Percentiles rank a stretch among this genome's conserved stretches.
Evolutionary conservation across 768 basidiomycete genomes (phyloP).

Genomic region (Auricularia sp.): DNA sequence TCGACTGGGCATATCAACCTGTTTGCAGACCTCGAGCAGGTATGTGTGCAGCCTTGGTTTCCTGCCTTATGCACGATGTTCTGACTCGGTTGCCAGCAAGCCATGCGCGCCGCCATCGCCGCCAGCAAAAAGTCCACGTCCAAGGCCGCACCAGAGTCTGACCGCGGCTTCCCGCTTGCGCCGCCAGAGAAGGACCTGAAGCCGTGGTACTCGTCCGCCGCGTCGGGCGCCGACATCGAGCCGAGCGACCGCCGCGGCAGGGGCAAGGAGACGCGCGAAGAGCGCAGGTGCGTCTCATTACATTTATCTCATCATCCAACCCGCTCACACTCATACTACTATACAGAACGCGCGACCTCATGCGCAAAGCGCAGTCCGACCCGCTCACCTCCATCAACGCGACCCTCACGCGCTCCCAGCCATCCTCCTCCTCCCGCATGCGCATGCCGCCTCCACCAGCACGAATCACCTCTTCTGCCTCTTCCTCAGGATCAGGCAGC

Average conservation of each 20-base stretch:
- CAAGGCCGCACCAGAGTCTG: conserved; percentile 25
- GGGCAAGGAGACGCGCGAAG: conserved; percentile 16
- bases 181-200: conserved; percentile 68
- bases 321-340: conserved; percentile 12
- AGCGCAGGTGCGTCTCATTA: conserved; percentile 13
- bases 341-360: conserved; percentile 49
- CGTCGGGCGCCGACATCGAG: conserved; percentile 6
- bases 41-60: too few species aligned
- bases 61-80: too few species aligned
- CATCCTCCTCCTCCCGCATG: conserved; percentile 14
- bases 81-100: conserved; percentile 22
- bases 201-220: conserved; percentile 54
- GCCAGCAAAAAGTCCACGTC: conserved; percentile 36
- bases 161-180: conserved; percentile 64
- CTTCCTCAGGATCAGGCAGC: conserved; percentile 4
- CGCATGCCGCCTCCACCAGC: conserved; percentile 15
- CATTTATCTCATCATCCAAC: not conserved
- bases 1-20: conserved; percentile 65
- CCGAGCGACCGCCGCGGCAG: conserved; percentile 9
- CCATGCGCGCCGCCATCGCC: conserved; percentile 35
- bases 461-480: conserved; percentile 11
- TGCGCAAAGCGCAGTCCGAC: conserved; percentile 53
- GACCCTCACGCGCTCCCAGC: conserved; percentile 25
- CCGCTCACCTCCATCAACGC: conserved; percentile 66
- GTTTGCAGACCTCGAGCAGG: conserved; percentile 74